Base-by-base conservation (phyloP, 192 early-diverging fungal species). In the Gaertneriomyces semiglobifer region DNA sequence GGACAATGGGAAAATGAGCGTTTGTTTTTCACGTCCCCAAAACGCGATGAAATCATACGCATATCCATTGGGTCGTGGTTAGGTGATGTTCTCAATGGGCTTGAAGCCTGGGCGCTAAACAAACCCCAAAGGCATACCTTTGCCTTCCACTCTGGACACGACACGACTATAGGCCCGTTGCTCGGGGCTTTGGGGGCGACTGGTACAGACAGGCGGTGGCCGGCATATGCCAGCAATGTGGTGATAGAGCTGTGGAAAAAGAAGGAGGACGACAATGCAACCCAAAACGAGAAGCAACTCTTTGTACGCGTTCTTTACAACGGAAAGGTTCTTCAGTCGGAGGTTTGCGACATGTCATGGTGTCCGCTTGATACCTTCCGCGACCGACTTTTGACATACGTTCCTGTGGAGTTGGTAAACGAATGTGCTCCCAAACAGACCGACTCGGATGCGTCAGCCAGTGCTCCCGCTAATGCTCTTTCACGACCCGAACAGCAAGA, bases 61-160 rank as follows among this genome's bases (percentile, higher is more conserved):
- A 52, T 52, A n/a, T 52, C 50, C n/a, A 52, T 52, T 52, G 50
- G 50, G 20, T n/a, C n/a, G n/a, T 52, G 50, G 50, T 20, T 52
- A 5, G n/a, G 50, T 18, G 50, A 52, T 18, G 20, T 52, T 18
- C 50, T n/a, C n/a, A 52, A 52, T 52, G n/a, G n/a, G 50, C n/a
- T 52, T n/a, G 50, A 52, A 20, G 50, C 50, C 20, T 20, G 20
- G n/a, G 50, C n/a, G 20, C 50, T 18, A 6, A 52, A 20, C n/a
- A 52, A 52, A 5, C n/a, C n/a, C n/a, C 3, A 52, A 18, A n/a
- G 50, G 3, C n/a, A 18, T 5, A n/a, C n/a, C 20, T 52, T 52
- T 52, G 3, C 50, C 50, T 20, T 52, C 5, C 20, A 52, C 20
- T 52, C 50, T 20, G 50, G 50, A n/a, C 50, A 52, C 20, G 50